phyloP scores from a whole-genome alignment of 495 filamentous ascomycete species.

The Podospora appendiculata region DNA sequence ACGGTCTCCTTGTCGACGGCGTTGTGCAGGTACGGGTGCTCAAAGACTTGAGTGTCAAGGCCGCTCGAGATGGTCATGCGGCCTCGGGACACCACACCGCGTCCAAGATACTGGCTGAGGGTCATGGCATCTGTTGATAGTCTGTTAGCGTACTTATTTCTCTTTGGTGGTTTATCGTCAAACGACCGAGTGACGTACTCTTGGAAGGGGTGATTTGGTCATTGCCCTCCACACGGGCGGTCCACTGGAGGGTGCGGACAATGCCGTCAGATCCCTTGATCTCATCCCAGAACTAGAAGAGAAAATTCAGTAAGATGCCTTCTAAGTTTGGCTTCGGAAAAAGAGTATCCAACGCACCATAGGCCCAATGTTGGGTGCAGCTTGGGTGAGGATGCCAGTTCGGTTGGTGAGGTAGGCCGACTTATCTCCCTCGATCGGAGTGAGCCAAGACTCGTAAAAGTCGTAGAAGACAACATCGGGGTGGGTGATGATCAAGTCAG shows the following conservation, averaged over 20 bases:
- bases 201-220: conserved; percentile 25
- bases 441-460: conserved; percentile 54
- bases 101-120: conserved; percentile 57
- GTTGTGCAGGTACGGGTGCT: conserved; percentile 45
- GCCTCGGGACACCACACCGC: conserved; percentile 52
- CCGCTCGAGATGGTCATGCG: conserved; percentile 49
- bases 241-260: conserved; percentile 58
- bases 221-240: conserved; percentile 52
- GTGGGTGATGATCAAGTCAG: conserved; percentile 56
- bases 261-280: conserved; percentile 54
- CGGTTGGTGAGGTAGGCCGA: conserved; percentile 34
- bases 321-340: too few species aligned
- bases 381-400: conserved; percentile 57
- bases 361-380: conserved; percentile 60
- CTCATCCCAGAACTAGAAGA: conserved; percentile 42
- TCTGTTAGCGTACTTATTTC: neutral
- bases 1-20: conserved; percentile 42
- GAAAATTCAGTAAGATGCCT: conserved; percentile 8
- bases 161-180: too few species aligned
- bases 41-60: conserved; percentile 46
- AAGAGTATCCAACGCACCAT: conserved; percentile 30
- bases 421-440: conserved; percentile 26
- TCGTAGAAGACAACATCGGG: conserved; percentile 56
- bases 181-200: conserved; percentile 12
- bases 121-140: conserved; percentile 41